Evolutionary conservation across 768 basidiomycete genomes (phyloP).

Genomic region (Trametes cingulata): DNA sequence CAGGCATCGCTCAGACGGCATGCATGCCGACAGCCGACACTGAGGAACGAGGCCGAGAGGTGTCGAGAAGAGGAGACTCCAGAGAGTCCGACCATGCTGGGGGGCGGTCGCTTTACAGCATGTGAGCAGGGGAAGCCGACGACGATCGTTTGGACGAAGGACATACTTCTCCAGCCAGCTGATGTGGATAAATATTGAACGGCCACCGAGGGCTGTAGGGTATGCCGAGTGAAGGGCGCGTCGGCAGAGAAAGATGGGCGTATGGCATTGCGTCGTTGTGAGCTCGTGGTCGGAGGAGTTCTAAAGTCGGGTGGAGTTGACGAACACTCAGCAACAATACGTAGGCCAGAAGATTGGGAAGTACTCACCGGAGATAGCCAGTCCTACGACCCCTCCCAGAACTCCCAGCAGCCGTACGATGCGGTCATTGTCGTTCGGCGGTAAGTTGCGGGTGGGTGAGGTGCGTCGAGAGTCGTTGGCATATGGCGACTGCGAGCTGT

Average conservation of each 20-base stretch:
- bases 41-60: background rate
- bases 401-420: background rate
- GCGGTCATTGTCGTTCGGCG: slow-evolving; percentile 2
- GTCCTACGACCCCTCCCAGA: background rate
- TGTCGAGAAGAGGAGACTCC: slow-evolving; percentile 2
- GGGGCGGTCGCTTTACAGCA: slow-evolving; percentile 10
- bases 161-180: slow-evolving; percentile 3
- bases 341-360: background rate
- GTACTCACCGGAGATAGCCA: slow-evolving; percentile 12
- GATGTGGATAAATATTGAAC: slow-evolving; percentile 9
- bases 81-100: background rate
- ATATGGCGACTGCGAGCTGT: background rate
- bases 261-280: background rate
- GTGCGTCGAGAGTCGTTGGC: background rate
- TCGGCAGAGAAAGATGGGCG: slow-evolving; percentile 13
- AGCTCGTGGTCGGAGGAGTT: background rate
- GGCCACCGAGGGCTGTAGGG: background rate
- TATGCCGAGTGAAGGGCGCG: background rate
- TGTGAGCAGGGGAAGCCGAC: slow-evolving; percentile 1
- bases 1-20: background rate
- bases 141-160: slow-evolving; percentile 10
- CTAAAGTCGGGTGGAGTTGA: background rate
- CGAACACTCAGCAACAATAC: background rate
- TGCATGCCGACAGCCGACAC: slow-evolving; percentile 10
- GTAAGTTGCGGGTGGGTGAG: slow-evolving; percentile 6